These are phyloP conservation scores for Pistacia vera DNA, from an alignment of 345 rosid genomes.

Conservation along the genomic window DNA sequence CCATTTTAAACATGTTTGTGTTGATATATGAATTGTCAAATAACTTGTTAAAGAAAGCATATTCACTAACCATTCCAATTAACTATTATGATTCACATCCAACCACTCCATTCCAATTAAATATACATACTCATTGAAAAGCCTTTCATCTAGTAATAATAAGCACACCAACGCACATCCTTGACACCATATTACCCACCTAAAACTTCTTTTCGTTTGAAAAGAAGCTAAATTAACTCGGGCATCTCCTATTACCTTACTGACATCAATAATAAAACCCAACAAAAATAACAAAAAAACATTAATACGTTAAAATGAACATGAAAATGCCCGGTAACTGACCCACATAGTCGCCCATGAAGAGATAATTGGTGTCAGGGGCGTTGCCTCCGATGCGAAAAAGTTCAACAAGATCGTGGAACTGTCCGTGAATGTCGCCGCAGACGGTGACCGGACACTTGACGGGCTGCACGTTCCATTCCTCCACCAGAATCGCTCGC, in stretches of 20 bases:
- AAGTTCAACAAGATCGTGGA: conserved; percentile 59
- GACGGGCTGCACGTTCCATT: conserved; percentile 58
- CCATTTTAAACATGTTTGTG: background rate
- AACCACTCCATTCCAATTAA: background rate
- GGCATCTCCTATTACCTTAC: background rate
- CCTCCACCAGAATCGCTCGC: conserved; percentile 48
- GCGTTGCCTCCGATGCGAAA: conserved; percentile 58
- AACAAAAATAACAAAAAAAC: background rate
- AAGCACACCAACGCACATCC: background rate
- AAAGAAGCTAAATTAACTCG: background rate
- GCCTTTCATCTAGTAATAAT: background rate
- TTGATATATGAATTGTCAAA: background rate
- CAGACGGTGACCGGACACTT: conserved; percentile 59
- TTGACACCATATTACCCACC: background rate
- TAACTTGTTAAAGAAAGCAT: background rate
- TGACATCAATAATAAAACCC: background rate
- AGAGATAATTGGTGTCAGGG: conserved; percentile 56
- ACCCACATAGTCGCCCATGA: conserved; percentile 66
- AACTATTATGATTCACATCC: background rate
- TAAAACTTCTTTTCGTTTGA: background rate
- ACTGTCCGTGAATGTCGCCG: conserved; percentile 58
- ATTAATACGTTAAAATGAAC: background rate
- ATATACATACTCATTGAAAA: background rate
- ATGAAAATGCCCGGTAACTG: conserved; percentile 12
- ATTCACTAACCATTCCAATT: background rate